Percentiles rank a stretch among this genome's conserved stretches.
These are phyloP conservation scores for Gamarada debralockiae DNA, from an alignment of 495 filamentous ascomycete species.

Conservation along the genomic window DNA sequence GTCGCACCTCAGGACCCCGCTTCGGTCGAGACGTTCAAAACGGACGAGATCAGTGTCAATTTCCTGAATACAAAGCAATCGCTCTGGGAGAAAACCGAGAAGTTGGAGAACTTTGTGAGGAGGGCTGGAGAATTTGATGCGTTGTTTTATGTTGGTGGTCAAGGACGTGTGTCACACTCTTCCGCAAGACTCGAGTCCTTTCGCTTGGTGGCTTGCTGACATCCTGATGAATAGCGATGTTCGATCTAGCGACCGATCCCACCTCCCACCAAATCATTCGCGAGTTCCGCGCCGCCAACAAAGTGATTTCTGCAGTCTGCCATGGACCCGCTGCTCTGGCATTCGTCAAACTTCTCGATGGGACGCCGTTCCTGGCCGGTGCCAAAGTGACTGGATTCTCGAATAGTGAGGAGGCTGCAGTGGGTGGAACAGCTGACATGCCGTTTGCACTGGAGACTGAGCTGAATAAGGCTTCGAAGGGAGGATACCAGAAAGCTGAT, in stretches of 20 bases:
- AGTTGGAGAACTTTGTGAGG: slow-evolving; percentile 44
- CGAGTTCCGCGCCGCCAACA: slow-evolving; percentile 56
- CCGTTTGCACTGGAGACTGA: slow-evolving; percentile 63
- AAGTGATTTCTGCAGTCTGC: slow-evolving; percentile 62
- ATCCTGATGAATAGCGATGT: slow-evolving; percentile 62
- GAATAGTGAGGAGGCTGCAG: slow-evolving; percentile 60
- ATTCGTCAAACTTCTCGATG: slow-evolving; percentile 45
- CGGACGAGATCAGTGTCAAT: slow-evolving; percentile 43
- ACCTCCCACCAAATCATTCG: slow-evolving; percentile 49
- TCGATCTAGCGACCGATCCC: slow-evolving; percentile 53
- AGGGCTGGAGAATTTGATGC: slow-evolving; percentile 58
- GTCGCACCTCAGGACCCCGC: slow-evolving; percentile 58
- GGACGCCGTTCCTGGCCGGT: slow-evolving; percentile 41
- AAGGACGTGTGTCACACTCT: slow-evolving; percentile 66
- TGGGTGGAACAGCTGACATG: slow-evolving; percentile 44
- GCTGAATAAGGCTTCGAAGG: slow-evolving; percentile 45
- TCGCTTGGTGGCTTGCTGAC: too few relatives aligned
- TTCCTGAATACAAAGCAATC: slow-evolving; percentile 51
- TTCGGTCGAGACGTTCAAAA: slow-evolving; percentile 57
- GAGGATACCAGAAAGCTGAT: slow-evolving; percentile 46
- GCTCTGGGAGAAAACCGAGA: slow-evolving; percentile 59
- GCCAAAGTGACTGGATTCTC: slow-evolving; percentile 61
- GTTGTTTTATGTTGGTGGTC: slow-evolving; percentile 71
- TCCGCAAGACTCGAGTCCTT: too few relatives aligned
- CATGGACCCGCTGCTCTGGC: slow-evolving; percentile 62